These are phyloP conservation scores for Aspergillus fischeri DNA, from an alignment of 2,329 filamentous ascomycete species.

Conservation along the genomic window DNA sequence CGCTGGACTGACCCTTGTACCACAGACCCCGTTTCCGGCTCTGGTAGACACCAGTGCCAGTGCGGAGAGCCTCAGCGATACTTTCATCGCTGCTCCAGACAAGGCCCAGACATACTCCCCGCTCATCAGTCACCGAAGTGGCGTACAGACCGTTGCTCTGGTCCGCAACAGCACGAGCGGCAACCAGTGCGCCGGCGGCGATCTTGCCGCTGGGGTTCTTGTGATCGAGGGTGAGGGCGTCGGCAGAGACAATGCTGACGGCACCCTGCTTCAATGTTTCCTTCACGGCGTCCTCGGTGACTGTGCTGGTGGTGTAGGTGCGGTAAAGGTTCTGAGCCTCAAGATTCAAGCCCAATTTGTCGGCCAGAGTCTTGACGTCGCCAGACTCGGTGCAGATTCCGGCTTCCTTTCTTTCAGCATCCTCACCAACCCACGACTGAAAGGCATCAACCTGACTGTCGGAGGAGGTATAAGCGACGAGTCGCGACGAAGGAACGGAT, in stretches of 20 bases:
- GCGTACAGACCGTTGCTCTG: constrained; percentile 78
- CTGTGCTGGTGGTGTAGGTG: constrained; percentile 30
- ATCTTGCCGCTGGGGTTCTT: constrained; percentile 57
- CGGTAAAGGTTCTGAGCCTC: constrained; percentile 41
- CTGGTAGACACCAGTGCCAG: constrained; percentile 83
- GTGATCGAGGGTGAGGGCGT: constrained; percentile 63
- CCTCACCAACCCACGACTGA: constrained; percentile 37
- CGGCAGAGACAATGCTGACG: constrained; percentile 71
- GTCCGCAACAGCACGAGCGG: constrained; percentile 74
- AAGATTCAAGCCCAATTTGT: constrained; percentile 34
- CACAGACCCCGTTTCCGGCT: constrained; percentile 92
- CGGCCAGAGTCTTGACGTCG: constrained; percentile 37
- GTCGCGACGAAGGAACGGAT: constrained; percentile 51
- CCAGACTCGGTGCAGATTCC: constrained; percentile 32
- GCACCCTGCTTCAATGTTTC: constrained; percentile 48
- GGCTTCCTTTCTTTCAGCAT: constrained; percentile 33
- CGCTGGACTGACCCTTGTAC: constrained; percentile 94
- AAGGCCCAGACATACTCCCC: constrained; percentile 76
- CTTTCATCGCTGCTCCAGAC: constrained; percentile 95
- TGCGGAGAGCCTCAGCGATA: constrained; percentile 77
- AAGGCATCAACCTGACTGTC: constrained; percentile 36
- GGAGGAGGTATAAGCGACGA: constrained; percentile 52
- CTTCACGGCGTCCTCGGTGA: constrained; percentile 46
- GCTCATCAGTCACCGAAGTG: constrained; percentile 86
- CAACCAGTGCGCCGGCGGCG: constrained; percentile 66